Evolutionary conservation across 352 stramenopile genomes (phyloP).

Genomic region (Pythium pyrilobum): DNA sequence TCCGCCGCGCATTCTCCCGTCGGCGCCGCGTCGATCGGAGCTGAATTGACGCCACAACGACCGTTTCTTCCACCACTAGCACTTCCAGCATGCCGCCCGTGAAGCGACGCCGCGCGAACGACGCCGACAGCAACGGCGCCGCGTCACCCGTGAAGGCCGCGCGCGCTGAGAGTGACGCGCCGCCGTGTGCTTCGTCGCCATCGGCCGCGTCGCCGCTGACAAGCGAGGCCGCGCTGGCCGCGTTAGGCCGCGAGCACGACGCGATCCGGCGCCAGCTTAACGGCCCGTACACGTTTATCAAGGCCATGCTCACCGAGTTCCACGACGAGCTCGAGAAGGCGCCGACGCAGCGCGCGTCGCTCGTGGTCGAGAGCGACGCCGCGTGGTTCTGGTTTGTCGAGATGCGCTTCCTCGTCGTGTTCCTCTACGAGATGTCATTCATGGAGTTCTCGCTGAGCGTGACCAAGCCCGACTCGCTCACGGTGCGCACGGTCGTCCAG

Average conservation of each 20-base stretch:
- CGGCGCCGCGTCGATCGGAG: no score
- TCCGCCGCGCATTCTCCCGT: background rate
- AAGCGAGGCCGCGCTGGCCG: background rate
- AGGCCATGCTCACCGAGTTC: slow-evolving; percentile 69
- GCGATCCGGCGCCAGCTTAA: slow-evolving; percentile 13
- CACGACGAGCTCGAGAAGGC: slow-evolving; percentile 50
- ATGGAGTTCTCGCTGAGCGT: slow-evolving; percentile 83
- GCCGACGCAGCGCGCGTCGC: slow-evolving; percentile 27
- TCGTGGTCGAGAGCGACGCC: slow-evolving; percentile 42
- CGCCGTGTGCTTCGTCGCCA: no score
- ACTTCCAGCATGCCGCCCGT: slow-evolving; percentile 9
- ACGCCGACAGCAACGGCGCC: background rate
- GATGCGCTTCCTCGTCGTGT: slow-evolving; percentile 75
- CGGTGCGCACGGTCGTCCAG: slow-evolving; percentile 13
- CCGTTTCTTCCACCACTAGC: background rate
- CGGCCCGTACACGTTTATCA: slow-evolving; percentile 38
- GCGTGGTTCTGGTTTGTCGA: slow-evolving; percentile 84
- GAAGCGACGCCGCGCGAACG: slow-evolving; percentile 17
- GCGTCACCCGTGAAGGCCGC: background rate
- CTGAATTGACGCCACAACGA: background rate
- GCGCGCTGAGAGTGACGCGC: background rate
- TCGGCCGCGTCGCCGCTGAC: background rate
- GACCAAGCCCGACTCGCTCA: slow-evolving; percentile 75
- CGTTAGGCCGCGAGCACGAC: slow-evolving; percentile 9
- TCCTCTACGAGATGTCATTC: slow-evolving; percentile 82